These are phyloP conservation scores for Penicillium aurantiogriseum DNA, from an alignment of 2,329 filamentous ascomycete species.

Conservation along the genomic window DNA sequence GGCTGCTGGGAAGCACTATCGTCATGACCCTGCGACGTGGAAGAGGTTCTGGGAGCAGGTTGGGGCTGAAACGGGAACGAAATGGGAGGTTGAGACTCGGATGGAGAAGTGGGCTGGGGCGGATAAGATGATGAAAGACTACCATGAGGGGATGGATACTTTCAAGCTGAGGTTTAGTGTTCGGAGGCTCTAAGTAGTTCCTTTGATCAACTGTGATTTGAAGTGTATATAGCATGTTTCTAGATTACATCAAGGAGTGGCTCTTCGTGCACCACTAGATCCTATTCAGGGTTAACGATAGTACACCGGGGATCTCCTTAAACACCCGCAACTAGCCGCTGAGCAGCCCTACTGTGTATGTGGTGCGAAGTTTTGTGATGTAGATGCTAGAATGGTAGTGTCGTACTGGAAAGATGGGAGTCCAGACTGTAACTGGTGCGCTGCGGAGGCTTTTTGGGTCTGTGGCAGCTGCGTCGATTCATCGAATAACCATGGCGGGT, in stretches of 20 bases:
- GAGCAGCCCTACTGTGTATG: background rate
- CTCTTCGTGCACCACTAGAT: background rate
- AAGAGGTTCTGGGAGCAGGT: constrained; percentile 56
- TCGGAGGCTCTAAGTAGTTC: constrained; percentile 2
- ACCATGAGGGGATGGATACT: constrained; percentile 14
- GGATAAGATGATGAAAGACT: constrained; percentile 9
- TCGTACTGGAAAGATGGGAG: background rate
- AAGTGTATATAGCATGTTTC: background rate
- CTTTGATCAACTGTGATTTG: background rate
- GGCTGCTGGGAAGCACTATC: constrained; percentile 33
- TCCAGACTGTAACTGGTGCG: background rate
- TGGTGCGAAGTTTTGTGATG: background rate
- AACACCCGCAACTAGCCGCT: background rate
- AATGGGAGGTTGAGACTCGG: constrained; percentile 45
- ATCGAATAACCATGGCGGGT: constrained; percentile 29
- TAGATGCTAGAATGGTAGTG: background rate
- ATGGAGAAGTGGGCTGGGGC: constrained; percentile 17
- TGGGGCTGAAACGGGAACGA: constrained; percentile 49
- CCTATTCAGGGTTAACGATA: background rate
- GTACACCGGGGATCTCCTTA: background rate
- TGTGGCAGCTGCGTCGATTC: constrained; percentile 10
- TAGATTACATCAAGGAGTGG: background rate
- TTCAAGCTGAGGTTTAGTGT: constrained; percentile 20
- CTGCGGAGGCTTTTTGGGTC: constrained; percentile 2
- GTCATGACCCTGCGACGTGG: constrained; percentile 54